Conservation (phyloP, 228 moss, liverwort and hornwort species). For the Sphagnum magellanicum region DNA sequence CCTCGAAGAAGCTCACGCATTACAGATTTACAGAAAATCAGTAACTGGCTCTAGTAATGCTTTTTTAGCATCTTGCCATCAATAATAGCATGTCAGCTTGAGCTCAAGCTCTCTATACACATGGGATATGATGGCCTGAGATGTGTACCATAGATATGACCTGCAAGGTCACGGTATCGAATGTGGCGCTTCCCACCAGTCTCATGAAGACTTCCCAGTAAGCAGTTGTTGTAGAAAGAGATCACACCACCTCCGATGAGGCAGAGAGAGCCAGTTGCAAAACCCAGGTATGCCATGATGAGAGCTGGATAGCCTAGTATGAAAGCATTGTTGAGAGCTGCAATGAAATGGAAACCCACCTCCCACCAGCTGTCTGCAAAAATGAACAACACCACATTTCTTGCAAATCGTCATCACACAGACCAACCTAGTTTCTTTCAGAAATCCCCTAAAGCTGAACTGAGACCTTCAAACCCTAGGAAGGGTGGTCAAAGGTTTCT, state of each 20-base stretch:
- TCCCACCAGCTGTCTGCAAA: slow-evolving; percentile 42
- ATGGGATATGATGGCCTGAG: background rate
- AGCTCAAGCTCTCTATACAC: no score
- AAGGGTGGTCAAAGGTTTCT: no score
- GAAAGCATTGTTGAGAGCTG: slow-evolving; percentile 31
- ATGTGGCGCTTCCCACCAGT: slow-evolving; percentile 52
- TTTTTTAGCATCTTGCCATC: no score
- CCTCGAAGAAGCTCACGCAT: no score
- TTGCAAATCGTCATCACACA: no score
- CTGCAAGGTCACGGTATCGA: slow-evolving; percentile 41
- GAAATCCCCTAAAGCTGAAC: no score
- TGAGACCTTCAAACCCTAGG: no score
- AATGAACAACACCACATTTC: no score
- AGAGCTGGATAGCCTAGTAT: slow-evolving; percentile 36
- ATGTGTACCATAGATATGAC: slow-evolving; percentile 42
- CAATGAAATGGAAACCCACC: slow-evolving; percentile 28
- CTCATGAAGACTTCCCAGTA: slow-evolving; percentile 37
- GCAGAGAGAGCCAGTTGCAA: slow-evolving; percentile 19
- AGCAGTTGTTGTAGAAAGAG: slow-evolving; percentile 48
- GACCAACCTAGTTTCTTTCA: no score
- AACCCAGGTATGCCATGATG: slow-evolving; percentile 46
- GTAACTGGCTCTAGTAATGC: no score
- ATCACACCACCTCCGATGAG: slow-evolving; percentile 13
- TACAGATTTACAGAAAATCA: no score
- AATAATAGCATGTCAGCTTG: no score